Percentiles rank a stretch among this genome's conserved stretches.
These are phyloP conservation scores for Lactarius hengduanensis DNA, from an alignment of 768 basidiomycete species.

Conservation along the genomic window DNA sequence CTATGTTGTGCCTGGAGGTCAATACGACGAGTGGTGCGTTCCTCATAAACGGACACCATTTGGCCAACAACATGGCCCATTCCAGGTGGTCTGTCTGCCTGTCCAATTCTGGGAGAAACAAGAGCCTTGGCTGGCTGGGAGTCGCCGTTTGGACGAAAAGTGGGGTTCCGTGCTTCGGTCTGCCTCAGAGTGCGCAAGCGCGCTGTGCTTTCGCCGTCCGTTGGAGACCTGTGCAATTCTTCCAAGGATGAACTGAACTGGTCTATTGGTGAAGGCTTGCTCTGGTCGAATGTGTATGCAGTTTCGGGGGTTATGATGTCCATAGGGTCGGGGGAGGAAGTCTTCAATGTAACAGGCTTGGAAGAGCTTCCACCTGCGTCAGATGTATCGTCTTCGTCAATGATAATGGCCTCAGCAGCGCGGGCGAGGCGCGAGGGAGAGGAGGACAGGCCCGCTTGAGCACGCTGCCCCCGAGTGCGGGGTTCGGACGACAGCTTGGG, in stretches of 20 bases:
- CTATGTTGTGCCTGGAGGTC: conserved; percentile 5
- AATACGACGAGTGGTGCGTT: not conserved
- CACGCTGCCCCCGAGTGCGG: not conserved
- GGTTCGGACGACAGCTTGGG: not conserved
- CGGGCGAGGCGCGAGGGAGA: not conserved
- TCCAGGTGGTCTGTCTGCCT: not conserved
- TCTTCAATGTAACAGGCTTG: not conserved
- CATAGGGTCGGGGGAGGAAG: conserved; percentile 20
- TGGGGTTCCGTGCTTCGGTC: not conserved
- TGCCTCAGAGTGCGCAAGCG: conserved; percentile 10
- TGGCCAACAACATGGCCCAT: not conserved
- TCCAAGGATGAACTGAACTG: conserved; percentile 11
- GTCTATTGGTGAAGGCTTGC: conserved; percentile 9
- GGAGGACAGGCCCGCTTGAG: not conserved
- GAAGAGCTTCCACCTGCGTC: not conserved
- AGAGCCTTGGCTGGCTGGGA: not conserved
- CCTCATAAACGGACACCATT: not conserved
- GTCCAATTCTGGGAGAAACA: not conserved
- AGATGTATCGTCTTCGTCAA: conserved; percentile 14
- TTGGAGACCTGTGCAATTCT: not conserved
- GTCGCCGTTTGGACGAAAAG: not conserved
- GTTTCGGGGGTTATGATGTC: not conserved
- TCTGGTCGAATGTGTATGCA: conserved; percentile 16
- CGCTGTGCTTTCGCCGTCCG: conserved; percentile 19
- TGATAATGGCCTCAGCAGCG: conserved; percentile 2